Evolutionary conservation across 441 rosid genomes (phyloP).

Genomic region (Corymbia calophylla): DNA sequence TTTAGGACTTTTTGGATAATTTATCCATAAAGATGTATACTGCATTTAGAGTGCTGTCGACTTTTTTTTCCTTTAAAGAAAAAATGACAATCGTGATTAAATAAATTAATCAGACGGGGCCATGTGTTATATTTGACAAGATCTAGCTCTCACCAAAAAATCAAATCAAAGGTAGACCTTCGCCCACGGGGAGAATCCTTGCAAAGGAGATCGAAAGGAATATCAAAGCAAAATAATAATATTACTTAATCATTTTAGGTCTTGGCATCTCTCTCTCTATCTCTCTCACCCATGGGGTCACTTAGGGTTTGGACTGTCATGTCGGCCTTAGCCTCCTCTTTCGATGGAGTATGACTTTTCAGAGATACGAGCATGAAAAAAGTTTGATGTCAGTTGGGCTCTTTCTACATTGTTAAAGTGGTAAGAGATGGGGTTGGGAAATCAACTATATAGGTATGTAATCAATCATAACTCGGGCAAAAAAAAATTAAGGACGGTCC

Average conservation of each 20-base stretch:
- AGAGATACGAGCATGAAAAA: not conserved
- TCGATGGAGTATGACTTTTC: not conserved
- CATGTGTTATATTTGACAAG: not conserved
- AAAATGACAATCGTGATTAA: not conserved
- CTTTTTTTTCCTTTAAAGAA: not conserved
- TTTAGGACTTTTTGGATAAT: not conserved
- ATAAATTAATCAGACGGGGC: not conserved
- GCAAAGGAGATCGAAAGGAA: not conserved
- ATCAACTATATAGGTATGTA: not conserved
- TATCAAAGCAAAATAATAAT: not conserved
- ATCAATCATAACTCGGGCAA: not conserved
- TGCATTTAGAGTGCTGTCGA: not conserved
- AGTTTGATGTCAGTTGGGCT: not conserved
- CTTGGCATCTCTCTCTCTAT: not conserved
- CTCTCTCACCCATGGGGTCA: not conserved
- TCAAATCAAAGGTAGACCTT: not conserved
- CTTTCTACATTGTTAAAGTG: not conserved
- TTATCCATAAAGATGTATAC: not conserved
- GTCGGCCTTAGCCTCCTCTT: not conserved
- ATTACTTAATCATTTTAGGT: not conserved
- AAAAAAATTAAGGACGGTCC: not conserved
- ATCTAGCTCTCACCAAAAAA: not conserved
- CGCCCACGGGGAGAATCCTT: not conserved
- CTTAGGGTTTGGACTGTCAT: not conserved
- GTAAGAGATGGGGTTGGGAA: not conserved